These are phyloP conservation scores for Mycena indigotica DNA, from an alignment of 768 basidiomycete species.

Conservation along the genomic window DNA sequence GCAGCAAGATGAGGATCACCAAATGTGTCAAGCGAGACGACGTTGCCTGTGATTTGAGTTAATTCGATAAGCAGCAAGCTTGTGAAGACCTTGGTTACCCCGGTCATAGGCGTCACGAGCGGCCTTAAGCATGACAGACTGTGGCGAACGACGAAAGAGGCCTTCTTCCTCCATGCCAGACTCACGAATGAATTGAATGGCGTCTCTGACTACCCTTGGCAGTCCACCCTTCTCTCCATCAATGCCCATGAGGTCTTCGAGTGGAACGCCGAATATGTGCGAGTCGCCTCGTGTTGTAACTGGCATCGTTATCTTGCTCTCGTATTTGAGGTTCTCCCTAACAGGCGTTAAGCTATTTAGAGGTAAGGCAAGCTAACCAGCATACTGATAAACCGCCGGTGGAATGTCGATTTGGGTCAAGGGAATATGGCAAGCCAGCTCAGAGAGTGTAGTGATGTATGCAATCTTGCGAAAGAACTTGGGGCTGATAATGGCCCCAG, in stretches of 20 bases:
- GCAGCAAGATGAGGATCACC: slow-evolving; percentile 80
- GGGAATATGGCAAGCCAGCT: slow-evolving; percentile 74
- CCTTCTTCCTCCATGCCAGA: slow-evolving; percentile 76
- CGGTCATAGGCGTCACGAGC: slow-evolving; percentile 85
- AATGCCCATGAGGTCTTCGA: slow-evolving; percentile 83
- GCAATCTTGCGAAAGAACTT: slow-evolving; percentile 87
- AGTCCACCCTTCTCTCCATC: slow-evolving; percentile 81
- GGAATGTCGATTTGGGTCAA: slow-evolving; percentile 88
- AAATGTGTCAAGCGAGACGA: slow-evolving; percentile 77
- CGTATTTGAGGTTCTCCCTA: slow-evolving; percentile 81
- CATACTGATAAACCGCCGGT: slow-evolving; percentile 80
- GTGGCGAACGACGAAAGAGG: slow-evolving; percentile 81
- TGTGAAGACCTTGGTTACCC: slow-evolving; percentile 47
- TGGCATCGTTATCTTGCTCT: slow-evolving; percentile 69
- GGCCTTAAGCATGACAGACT: slow-evolving; percentile 65
- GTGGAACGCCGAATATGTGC: slow-evolving; percentile 74
- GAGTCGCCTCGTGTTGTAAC: slow-evolving; percentile 50
- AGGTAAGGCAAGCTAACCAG: slow-evolving; percentile 14
- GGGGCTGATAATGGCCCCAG: slow-evolving; percentile 86
- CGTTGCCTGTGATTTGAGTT: slow-evolving; percentile 54
- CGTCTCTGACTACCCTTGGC: slow-evolving; percentile 80
- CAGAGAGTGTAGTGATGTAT: slow-evolving; percentile 77
- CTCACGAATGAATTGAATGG: slow-evolving; percentile 69
- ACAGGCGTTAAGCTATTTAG: neutral
- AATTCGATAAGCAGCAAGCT: neutral